Conservation (phyloP, 257 asterid species). For the Rehmannia glutinosa region DNA sequence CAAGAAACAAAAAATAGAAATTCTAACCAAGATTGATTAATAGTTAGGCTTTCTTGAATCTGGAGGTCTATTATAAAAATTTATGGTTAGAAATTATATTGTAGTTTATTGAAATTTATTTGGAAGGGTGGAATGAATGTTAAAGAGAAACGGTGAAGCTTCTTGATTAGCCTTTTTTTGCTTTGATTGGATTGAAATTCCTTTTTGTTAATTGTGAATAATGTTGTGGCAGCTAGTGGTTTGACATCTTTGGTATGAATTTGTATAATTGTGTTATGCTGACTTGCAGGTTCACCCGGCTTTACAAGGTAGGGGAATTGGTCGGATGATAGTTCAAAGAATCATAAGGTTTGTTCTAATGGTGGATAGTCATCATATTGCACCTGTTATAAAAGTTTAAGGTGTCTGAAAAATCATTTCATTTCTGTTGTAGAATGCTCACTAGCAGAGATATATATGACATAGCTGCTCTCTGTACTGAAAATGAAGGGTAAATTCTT, state of each 20-base stretch:
- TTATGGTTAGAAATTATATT: neutral
- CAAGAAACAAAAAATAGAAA: neutral
- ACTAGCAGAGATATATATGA: slow-evolving; percentile 60
- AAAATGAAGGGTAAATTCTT: slow-evolving; percentile 45
- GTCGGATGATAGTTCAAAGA: slow-evolving; percentile 61
- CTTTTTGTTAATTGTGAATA: neutral
- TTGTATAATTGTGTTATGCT: slow-evolving; percentile 21
- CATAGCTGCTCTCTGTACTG: slow-evolving; percentile 71
- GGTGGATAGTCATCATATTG: neutral
- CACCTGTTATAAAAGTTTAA: neutral
- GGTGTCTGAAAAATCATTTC: slow-evolving; percentile 2
- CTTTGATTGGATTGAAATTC: neutral
- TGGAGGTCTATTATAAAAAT: too few relatives aligned
- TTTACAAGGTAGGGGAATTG: slow-evolving; percentile 66
- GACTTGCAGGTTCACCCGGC: slow-evolving; percentile 70
- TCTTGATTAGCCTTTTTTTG: too few relatives aligned
- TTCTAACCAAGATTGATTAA: too few relatives aligned
- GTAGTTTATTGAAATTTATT: neutral
- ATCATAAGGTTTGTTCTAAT: slow-evolving; percentile 53
- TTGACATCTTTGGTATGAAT: neutral
- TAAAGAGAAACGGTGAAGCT: too few relatives aligned
- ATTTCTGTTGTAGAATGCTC: slow-evolving; percentile 62
- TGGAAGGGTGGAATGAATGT: too few relatives aligned
- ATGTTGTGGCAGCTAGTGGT: neutral
- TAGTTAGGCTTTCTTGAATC: too few relatives aligned